Evolutionary conservation across 306 rosid species (phyloP).

Genomic region (Phaseolus lunatus): DNA sequence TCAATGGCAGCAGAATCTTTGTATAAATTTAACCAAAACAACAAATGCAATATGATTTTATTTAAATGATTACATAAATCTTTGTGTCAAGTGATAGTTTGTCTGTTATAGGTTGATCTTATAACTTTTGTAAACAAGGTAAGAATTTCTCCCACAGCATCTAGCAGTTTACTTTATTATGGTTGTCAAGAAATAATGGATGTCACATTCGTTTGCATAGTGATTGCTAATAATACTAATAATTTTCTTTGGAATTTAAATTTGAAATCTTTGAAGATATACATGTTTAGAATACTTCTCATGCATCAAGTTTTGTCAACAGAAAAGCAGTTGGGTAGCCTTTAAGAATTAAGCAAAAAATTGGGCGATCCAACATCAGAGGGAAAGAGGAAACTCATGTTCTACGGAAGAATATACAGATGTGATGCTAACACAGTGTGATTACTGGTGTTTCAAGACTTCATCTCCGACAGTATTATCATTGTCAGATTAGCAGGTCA

Average conservation of each 20-base stretch:
- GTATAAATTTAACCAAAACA: conserved; percentile 18
- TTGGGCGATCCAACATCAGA: background rate
- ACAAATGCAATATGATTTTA: background rate
- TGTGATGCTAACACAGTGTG: conserved; percentile 33
- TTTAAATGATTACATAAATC: conserved; percentile 7
- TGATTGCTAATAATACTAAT: background rate
- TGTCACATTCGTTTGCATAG: background rate
- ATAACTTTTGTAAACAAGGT: conserved; percentile 5
- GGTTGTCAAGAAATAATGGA: conserved; percentile 18
- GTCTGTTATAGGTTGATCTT: background rate
- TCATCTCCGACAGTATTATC: conserved; percentile 2
- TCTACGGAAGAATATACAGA: conserved; percentile 7
- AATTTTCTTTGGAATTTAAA: conserved; percentile 9
- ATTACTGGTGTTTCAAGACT: conserved; percentile 11
- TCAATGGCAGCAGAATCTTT: conserved; percentile 2
- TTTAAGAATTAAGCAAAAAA: conserved; percentile 14
- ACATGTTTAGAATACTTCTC: conserved; percentile 22
- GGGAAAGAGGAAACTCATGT: conserved; percentile 14
- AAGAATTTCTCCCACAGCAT: background rate
- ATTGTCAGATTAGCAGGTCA: background rate
- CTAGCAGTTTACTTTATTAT: conserved; percentile 4
- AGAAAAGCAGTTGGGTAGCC: conserved; percentile 31
- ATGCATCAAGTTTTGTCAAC: conserved; percentile 21
- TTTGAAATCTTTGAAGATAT: conserved; percentile 24
- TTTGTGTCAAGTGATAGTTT: conserved; percentile 11